Evolutionary conservation across 2,329 filamentous ascomycete species (phyloP).

Genomic region (Phaeophleospora eucalypticola): DNA sequence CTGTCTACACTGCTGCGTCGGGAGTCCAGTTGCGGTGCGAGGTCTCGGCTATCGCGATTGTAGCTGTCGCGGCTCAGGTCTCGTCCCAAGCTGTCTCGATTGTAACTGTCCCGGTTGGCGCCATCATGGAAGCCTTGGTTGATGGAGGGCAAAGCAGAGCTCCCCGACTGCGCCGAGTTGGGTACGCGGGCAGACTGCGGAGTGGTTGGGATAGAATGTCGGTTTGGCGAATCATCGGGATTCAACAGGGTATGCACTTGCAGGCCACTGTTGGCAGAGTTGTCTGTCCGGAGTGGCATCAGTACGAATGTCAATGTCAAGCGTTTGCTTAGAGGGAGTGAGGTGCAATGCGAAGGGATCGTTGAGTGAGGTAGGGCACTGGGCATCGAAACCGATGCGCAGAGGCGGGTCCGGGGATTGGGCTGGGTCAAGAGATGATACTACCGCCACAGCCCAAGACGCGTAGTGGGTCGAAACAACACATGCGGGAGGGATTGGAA

Average conservation of each 20-base stretch:
- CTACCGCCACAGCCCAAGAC: neutral
- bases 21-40: slow-evolving; percentile 51
- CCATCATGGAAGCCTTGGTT: slow-evolving; percentile 49
- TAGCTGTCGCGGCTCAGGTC: slow-evolving; percentile 24
- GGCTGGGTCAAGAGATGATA: neutral
- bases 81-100: slow-evolving; percentile 24
- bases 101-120: slow-evolving; percentile 36
- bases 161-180: slow-evolving; percentile 32
- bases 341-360: too few relatives aligned
- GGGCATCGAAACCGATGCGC: too few relatives aligned
- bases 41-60: slow-evolving; percentile 39
- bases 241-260: slow-evolving; percentile 49
- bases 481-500: slow-evolving; percentile 4
- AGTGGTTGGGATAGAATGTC: slow-evolving; percentile 42
- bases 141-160: slow-evolving; percentile 49
- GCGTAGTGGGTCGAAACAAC: slow-evolving; percentile 3
- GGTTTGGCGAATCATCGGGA: slow-evolving; percentile 47
- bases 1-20: slow-evolving; percentile 77
- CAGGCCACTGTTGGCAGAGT: slow-evolving; percentile 43
- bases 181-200: slow-evolving; percentile 38
- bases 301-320: neutral
- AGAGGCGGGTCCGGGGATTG: too few relatives aligned
- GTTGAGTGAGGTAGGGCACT: too few relatives aligned
- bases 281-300: slow-evolving; percentile 23
- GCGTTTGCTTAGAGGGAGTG: neutral